These are phyloP conservation scores for Colletotrichum gloeosporioides DNA, from an alignment of 2,329 filamentous ascomycete genomes.

Conservation along the genomic window DNA sequence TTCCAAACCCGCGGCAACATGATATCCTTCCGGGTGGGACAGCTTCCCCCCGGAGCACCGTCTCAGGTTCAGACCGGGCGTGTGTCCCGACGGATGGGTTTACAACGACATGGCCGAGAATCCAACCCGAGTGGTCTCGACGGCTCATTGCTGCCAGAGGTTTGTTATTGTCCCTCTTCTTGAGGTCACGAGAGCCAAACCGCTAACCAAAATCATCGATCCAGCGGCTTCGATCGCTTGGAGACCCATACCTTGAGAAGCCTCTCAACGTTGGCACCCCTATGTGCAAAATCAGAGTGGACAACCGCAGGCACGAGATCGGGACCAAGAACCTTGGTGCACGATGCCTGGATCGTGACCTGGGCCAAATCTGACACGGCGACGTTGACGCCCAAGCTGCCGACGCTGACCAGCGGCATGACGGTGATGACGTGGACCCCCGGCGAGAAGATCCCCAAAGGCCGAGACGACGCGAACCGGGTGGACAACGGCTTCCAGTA, in stretches of 20 bases:
- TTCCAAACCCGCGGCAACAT: neutral
- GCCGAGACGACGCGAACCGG: neutral
- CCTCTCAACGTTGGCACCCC: neutral
- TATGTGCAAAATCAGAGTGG: neutral
- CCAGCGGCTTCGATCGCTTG: neutral
- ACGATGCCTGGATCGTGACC: neutral
- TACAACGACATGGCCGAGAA: slow-evolving; percentile 1
- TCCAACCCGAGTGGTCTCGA: neutral
- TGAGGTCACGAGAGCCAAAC: neutral
- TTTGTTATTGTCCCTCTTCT: neutral
- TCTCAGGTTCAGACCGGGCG: neutral
- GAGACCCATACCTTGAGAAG: neutral
- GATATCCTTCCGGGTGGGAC: slow-evolving; percentile 1
- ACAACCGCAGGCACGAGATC: neutral
- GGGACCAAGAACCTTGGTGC: neutral
- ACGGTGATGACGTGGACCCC: neutral
- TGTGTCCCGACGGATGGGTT: slow-evolving; percentile 7
- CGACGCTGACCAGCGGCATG: slow-evolving; percentile 7
- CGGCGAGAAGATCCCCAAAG: slow-evolving; percentile 4
- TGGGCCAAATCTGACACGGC: slow-evolving; percentile 7
- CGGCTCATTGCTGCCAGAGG: slow-evolving; percentile 10
- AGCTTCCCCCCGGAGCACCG: neutral
- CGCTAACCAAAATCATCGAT: neutral
- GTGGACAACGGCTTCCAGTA: neutral
- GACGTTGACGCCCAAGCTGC: slow-evolving; percentile 3